A percentile compares a stretch with the other conserved stretches of the same genome.
Conservation (phyloP, 306 rosid genomes). For the Rosa persica region DNA sequence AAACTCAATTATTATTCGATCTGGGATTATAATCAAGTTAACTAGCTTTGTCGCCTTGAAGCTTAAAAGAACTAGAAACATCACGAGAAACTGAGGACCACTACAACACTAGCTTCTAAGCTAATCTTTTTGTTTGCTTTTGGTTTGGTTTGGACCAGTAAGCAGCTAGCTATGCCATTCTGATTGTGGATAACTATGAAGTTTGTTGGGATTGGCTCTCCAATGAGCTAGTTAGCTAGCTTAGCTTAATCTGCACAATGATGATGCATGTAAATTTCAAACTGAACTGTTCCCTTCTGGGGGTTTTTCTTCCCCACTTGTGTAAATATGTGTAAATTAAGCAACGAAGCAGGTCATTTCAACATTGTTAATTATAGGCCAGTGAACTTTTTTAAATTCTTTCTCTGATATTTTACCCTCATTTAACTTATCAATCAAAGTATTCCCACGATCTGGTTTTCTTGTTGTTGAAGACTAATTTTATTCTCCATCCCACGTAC, state of each 20-base stretch:
- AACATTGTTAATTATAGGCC: not conserved
- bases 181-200: not conserved
- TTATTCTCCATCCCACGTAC: not conserved
- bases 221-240: not conserved
- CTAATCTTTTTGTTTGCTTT: not conserved
- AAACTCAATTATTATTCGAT: not conserved
- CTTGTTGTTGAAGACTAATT: not conserved
- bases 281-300: not conserved
- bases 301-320: not conserved
- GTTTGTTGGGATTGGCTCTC: not conserved
- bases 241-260: not conserved
- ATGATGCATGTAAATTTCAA: not conserved
- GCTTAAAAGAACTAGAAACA: not conserved
- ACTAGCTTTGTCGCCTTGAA: not conserved
- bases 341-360: not conserved
- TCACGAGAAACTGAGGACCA: slow-evolving; percentile 13
- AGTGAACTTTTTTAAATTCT: not conserved
- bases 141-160: not conserved
- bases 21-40: not conserved
- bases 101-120: not conserved
- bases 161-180: not conserved
- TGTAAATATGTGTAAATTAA: not conserved
- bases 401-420: not conserved
- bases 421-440: not conserved
- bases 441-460: not conserved